phyloP scores from a whole-genome alignment of 2,329 filamentous ascomycete genomes.

The Diaporthe caulivora region DNA sequence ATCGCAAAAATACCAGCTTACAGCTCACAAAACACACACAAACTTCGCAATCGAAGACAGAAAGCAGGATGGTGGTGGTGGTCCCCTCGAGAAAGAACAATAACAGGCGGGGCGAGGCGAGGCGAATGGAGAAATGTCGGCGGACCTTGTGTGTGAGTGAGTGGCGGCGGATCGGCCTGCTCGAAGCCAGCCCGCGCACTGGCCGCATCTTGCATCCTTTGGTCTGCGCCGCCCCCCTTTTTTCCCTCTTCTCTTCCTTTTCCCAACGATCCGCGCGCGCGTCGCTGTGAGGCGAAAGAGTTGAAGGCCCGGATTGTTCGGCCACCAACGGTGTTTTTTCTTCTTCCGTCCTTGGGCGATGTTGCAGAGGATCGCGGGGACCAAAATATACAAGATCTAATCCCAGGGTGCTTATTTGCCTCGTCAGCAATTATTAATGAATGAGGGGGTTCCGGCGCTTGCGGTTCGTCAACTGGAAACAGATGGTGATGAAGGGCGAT shows the following conservation, averaged over 20 bases:
- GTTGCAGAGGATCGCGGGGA: slow-evolving; percentile 1
- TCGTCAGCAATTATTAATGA: slow-evolving; percentile 23
- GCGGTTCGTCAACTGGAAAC: slow-evolving; percentile 17
- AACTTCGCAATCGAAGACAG: not conserved
- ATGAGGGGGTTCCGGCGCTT: not conserved
- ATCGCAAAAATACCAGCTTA: not conserved
- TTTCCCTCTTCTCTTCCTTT: not conserved
- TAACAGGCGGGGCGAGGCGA: not conserved
- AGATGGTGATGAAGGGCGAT: slow-evolving; percentile 17
- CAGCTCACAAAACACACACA: not conserved
- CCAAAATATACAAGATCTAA: not conserved
- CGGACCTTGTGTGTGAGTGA: not conserved
- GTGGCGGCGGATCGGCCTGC: slow-evolving; percentile 3
- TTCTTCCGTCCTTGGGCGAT: not conserved
- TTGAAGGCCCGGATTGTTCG: not conserved
- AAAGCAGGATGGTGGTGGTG: not conserved
- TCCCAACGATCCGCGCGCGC: too few relatives aligned
- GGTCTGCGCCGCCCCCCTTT: not conserved
- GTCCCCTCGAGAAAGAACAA: not conserved
- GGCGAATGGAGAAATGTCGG: not conserved
- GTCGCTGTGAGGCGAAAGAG: not conserved
- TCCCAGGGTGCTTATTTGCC: not conserved
- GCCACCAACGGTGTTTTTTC: not conserved
- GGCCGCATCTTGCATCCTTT: slow-evolving; percentile 27
- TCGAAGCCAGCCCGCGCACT: not conserved